Evolutionary conservation across 139 green algal species (phyloP), one percentile per base, ranked within the genome.

Genomic region (Dunaliella primolecta): DNA sequence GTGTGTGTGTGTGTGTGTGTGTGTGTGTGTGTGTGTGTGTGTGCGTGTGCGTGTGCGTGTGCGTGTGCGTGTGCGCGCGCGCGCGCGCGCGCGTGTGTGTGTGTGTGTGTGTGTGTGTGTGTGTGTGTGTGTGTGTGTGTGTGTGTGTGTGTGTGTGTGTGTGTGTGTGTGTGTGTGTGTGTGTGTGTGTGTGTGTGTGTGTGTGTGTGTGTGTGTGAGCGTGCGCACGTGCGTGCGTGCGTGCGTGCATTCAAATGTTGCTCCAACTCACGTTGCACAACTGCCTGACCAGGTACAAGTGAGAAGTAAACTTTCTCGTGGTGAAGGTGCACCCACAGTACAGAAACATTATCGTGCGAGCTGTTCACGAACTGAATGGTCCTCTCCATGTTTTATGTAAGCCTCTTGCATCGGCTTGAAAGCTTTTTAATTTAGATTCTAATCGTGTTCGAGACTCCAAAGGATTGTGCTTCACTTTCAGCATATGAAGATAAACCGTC

Each of bases 321-420:
- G 33, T 89, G 57, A 64, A 88, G 88, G 34, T 86, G 79, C 1
- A 94, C 56, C 91, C 91, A 94, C 11, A 89, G 29, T 0, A 86
- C 84, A 7, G 84, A 64, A 0, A 89, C 3, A n/a, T 37, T 37
- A 1, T 31, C 2, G 0, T 36, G 27, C 0, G 36, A 56, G 15
- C 85, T 87, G 32, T 92, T 92, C 0, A 80, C 33, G 31, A 88
- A 80, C 0, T 79, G 72, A 0, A 85, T 71, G 0, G 81, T n/a
- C n/a, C n/a, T n/a, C n/a, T n/a, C n/a, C n/a, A n/a, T n/a, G n/a
- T n/a, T n/a, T n/a, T n/a, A n/a, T n/a, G n/a, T n/a, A n/a, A n/a
- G n/a, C n/a, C n/a, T n/a, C n/a, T n/a, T n/a, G n/a, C n/a, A n/a
- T n/a, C n/a, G n/a, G n/a, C n/a, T n/a, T n/a, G n/a, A n/a, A n/a